These are phyloP conservation scores for Talaromyces ruber DNA, from an alignment of 495 filamentous ascomycete genomes.

Conservation along the genomic window DNA sequence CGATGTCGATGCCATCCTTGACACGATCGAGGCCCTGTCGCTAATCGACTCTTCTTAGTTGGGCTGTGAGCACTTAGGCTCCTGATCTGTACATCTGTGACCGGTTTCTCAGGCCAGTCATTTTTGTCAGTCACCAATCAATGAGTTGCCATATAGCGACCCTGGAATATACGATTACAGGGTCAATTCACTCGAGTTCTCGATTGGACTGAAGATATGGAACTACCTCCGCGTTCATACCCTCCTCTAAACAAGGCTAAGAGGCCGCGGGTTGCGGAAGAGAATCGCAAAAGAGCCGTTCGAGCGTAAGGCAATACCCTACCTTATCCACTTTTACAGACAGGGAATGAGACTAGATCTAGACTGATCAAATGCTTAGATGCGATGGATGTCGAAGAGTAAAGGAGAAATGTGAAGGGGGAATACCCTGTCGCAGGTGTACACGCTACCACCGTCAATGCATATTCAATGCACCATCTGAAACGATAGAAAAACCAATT, in stretches of 20 bases:
- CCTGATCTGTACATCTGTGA: not conserved
- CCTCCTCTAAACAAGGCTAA: slow-evolving; percentile 14
- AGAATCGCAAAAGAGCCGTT: slow-evolving; percentile 41
- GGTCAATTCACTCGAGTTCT: not conserved
- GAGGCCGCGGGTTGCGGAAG: slow-evolving; percentile 39
- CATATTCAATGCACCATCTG: slow-evolving; percentile 31
- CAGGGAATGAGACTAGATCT: not conserved
- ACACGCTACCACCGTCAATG: slow-evolving; percentile 39
- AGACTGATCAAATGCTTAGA: slow-evolving; percentile 13
- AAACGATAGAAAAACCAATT: slow-evolving; percentile 22
- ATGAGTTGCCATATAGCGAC: not conserved
- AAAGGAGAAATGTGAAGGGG: slow-evolving; percentile 44
- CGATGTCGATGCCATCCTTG: not conserved
- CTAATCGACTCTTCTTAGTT: not conserved
- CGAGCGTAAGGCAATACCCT: slow-evolving; percentile 25
- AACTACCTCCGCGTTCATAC: not conserved
- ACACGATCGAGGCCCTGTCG: not conserved
- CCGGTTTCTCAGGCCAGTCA: not conserved
- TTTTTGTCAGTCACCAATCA: not conserved
- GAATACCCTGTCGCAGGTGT: slow-evolving; percentile 42
- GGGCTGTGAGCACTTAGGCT: not conserved
- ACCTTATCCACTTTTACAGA: not conserved
- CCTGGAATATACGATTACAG: not conserved
- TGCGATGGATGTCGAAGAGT: slow-evolving; percentile 41
- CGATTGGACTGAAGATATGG: not conserved